Percentiles rank a stretch among this genome's conserved stretches.
phyloP scores from a whole-genome alignment of 306 rosid genomes.

The Vicia sativa region DNA sequence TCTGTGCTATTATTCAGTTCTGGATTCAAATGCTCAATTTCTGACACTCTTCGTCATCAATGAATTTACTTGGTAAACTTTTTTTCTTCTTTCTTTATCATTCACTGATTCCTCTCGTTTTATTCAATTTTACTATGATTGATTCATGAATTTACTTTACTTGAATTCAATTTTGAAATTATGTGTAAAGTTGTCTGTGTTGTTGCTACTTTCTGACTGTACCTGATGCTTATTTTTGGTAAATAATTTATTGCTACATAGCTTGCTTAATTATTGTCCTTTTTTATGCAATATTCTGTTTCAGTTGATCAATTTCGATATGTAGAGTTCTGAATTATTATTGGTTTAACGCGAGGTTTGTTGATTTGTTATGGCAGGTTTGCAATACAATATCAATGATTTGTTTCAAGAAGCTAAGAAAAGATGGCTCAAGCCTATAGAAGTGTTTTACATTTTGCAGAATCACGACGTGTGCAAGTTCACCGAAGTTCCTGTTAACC shows the following conservation, averaged over 20 bases:
- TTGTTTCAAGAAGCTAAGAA: constrained; percentile 75
- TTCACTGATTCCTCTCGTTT: not conserved
- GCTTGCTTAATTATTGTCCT: not conserved
- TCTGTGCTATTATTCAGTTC: no score
- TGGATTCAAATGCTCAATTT: constrained; percentile 7
- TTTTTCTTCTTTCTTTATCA: not conserved
- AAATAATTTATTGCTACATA: not conserved
- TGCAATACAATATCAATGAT: constrained; percentile 53
- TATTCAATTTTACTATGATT: not conserved
- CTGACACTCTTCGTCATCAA: not conserved
- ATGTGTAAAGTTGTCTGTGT: not conserved
- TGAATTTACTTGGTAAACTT: constrained; percentile 34
- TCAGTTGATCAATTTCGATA: not conserved
- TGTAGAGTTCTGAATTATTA: constrained; percentile 1
- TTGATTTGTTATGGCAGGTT: constrained; percentile 52
- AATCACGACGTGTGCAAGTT: constrained; percentile 72
- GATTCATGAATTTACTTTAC: not conserved
- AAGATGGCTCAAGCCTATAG: constrained; percentile 95
- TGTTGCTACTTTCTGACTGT: not conserved
- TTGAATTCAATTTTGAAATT: not conserved
- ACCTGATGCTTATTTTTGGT: no score
- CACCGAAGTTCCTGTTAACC: constrained; percentile 58
- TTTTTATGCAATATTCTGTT: constrained; percentile 3
- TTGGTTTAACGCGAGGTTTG: constrained; percentile 13
- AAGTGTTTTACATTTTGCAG: constrained; percentile 75